These are phyloP conservation scores for Bacidia gigantensis DNA, from an alignment of 495 filamentous ascomycete species.

Conservation along the genomic window DNA sequence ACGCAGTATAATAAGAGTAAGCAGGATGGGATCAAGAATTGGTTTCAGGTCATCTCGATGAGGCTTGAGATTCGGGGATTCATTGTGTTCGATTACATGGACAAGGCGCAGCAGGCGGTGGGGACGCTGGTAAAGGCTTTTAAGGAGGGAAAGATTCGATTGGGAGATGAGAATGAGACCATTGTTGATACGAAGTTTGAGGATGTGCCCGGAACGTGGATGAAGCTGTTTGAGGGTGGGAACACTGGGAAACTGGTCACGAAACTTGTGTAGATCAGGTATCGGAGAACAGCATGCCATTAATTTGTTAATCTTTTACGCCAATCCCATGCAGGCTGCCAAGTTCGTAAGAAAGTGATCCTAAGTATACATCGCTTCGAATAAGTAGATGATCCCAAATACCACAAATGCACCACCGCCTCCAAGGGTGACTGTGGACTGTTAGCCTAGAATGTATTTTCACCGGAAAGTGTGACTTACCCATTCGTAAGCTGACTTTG, in stretches of 20 bases:
- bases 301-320: not conserved
- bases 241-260: constrained; percentile 41
- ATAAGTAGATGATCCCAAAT: constrained; percentile 82
- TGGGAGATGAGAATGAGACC: constrained; percentile 38
- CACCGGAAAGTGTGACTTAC: constrained; percentile 43
- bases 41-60: constrained; percentile 37
- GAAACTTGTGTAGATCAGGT: constrained; percentile 17
- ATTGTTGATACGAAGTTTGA: constrained; percentile 40
- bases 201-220: constrained; percentile 35
- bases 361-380: constrained; percentile 55
- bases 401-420: constrained; percentile 83
- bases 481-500: constrained; percentile 86
- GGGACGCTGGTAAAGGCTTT: constrained; percentile 32
- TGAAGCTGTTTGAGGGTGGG: constrained; percentile 38
- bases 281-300: not conserved
- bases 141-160: constrained; percentile 35
- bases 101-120: constrained; percentile 11
- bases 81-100: constrained; percentile 42
- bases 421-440: constrained; percentile 68
- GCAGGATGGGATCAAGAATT: constrained; percentile 31
- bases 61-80: constrained; percentile 47
- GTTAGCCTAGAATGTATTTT: constrained; percentile 6
- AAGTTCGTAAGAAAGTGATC: not conserved
- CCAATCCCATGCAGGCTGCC: not conserved
- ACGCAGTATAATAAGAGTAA: constrained; percentile 33